Percentiles rank a stretch among this genome's conserved stretches.
Evolutionary conservation across 179 eudicot species (phyloP).

Genomic region (Patellifolia procumbens): DNA sequence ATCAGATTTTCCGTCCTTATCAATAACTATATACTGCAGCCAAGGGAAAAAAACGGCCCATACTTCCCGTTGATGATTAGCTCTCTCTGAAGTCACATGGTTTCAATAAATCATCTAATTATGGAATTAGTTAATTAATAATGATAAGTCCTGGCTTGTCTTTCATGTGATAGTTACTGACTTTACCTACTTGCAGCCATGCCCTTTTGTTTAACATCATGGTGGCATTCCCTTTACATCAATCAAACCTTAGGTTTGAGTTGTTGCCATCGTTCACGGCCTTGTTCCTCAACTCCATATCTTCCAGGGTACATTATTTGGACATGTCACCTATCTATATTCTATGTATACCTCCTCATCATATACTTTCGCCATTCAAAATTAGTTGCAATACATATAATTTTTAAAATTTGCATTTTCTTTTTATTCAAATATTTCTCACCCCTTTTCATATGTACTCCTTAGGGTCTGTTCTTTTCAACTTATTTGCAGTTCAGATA

Average conservation of each 20-base stretch:
- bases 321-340: slow-evolving; percentile 10
- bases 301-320: slow-evolving; percentile 22
- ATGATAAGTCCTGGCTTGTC: background rate
- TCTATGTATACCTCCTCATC: no score
- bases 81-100: background rate
- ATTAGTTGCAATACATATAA: no score
- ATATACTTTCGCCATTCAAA: no score
- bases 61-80: no score
- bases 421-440: no score
- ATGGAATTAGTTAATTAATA: background rate
- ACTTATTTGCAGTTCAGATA: no score
- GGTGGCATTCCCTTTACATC: slow-evolving; percentile 11
- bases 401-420: no score
- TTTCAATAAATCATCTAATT: background rate
- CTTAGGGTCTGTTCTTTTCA: no score
- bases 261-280: no score
- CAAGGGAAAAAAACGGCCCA: no score
- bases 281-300: slow-evolving; percentile 20
- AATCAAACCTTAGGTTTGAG: slow-evolving; percentile 9
- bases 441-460: no score
- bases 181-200: slow-evolving; percentile 23
- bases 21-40: no score
- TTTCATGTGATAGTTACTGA: slow-evolving; percentile 9
- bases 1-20: slow-evolving; percentile 21
- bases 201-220: slow-evolving; percentile 7